A percentile compares a stretch with the other conserved stretches of the same genome.
Conservation (phyloP, 1,284 basidiomycete species). For the Tilletia setariae region DNA sequence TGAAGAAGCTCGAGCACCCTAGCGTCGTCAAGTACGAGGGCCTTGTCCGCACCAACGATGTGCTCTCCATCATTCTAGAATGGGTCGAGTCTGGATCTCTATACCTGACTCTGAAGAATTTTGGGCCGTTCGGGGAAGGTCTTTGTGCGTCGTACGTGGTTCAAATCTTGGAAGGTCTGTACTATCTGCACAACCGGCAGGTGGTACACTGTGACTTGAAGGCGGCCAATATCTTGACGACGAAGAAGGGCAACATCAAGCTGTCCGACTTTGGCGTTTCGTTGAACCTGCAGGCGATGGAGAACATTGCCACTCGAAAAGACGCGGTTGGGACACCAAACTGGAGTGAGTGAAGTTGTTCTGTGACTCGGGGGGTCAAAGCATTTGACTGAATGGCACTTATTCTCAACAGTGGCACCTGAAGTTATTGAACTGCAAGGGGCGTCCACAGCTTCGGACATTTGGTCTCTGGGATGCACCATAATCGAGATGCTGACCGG, state of each 20-base stretch:
- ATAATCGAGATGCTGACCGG: constrained; percentile 89
- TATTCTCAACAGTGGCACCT: constrained; percentile 68
- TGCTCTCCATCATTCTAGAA: constrained; percentile 87
- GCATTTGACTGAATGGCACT: neutral
- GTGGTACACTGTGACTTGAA: constrained; percentile 62
- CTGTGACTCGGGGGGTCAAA: neutral
- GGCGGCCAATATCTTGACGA: constrained; percentile 62
- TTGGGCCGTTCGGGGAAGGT: constrained; percentile 82
- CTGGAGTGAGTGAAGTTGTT: constrained; percentile 65
- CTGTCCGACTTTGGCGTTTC: constrained; percentile 63
- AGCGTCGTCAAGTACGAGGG: constrained; percentile 95
- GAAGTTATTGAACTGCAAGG: constrained; percentile 77
- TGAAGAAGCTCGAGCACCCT: constrained; percentile 82
- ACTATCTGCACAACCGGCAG: constrained; percentile 74
- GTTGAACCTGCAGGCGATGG: constrained; percentile 48
- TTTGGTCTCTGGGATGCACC: constrained; percentile 92
- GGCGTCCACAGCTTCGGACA: constrained; percentile 62
- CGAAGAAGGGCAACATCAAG: constrained; percentile 61
- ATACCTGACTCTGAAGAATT: constrained; percentile 81
- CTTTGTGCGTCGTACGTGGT: constrained; percentile 85
- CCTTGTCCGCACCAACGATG: constrained; percentile 81
- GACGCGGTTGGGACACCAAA: constrained; percentile 84
- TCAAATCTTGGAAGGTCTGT: constrained; percentile 85
- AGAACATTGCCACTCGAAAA: constrained; percentile 70
- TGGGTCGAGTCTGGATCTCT: constrained; percentile 91